These are phyloP conservation scores for Claviceps lovelessii DNA, from an alignment of 2,329 filamentous ascomycete species.

Conservation along the genomic window DNA sequence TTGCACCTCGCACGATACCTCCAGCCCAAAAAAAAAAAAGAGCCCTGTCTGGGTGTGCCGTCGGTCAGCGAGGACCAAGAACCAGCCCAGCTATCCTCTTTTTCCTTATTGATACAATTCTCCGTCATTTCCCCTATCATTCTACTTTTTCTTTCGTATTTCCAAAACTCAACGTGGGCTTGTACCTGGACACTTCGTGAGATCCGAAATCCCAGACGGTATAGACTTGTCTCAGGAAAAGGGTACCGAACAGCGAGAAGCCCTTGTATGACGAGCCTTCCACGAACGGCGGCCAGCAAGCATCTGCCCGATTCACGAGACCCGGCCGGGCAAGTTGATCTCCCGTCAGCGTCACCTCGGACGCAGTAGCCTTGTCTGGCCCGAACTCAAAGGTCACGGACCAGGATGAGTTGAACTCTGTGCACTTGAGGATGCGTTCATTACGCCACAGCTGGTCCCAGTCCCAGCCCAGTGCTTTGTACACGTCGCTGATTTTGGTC, in stretches of 20 bases:
- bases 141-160: constrained; percentile 12
- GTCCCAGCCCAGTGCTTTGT: constrained; percentile 22
- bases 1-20: no score
- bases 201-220: constrained; percentile 20
- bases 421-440: constrained; percentile 18
- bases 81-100: no score
- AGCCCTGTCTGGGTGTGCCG: no score
- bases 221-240: constrained; percentile 19
- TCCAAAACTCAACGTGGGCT: constrained; percentile 11
- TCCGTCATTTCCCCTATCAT: background rate
- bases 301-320: constrained; percentile 18
- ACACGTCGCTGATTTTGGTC: constrained; percentile 13
- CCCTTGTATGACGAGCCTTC: constrained; percentile 8
- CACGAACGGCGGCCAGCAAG: constrained; percentile 23
- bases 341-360: constrained; percentile 18
- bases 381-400: constrained; percentile 17
- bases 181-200: background rate
- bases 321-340: constrained; percentile 18
- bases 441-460: constrained; percentile 16
- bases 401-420: constrained; percentile 23
- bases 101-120: no score
- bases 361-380: constrained; percentile 5
- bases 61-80: no score
- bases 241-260: constrained; percentile 17
- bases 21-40: no score